Conservation (phyloP, 306 rosid genomes). For the Vicia sativa region DNA sequence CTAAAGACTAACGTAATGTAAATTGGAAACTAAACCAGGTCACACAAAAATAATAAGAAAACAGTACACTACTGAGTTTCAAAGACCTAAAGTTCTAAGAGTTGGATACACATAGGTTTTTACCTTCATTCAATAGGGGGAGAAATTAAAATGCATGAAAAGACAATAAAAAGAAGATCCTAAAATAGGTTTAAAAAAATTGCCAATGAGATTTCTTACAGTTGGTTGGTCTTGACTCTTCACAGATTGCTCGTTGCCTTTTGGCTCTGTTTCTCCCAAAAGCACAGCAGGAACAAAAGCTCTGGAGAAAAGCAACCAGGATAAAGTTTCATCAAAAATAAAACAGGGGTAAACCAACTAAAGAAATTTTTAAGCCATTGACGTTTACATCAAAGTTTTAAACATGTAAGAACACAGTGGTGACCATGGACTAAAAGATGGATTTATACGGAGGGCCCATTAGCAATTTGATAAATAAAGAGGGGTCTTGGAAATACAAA, state of each 20-base stretch:
- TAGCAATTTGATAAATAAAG: slow-evolving; percentile 9
- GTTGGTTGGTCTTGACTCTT: slow-evolving; percentile 76
- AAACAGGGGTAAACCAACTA: slow-evolving; percentile 22
- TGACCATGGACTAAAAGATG: slow-evolving; percentile 1
- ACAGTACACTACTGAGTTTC: slow-evolving; percentile 14
- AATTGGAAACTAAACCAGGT: slow-evolving; percentile 5
- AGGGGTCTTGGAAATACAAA: slow-evolving; percentile 45
- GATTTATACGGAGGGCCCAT: not conserved
- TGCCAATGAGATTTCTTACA: slow-evolving; percentile 57
- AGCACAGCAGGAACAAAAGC: slow-evolving; percentile 99
- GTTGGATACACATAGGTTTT: not conserved
- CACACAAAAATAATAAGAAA: slow-evolving; percentile 14
- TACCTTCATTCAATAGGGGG: not conserved
- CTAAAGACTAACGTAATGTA: slow-evolving; percentile 6
- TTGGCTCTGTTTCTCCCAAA: slow-evolving; percentile 90
- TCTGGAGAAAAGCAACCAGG: slow-evolving; percentile 49
- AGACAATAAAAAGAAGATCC: slow-evolving; percentile 23
- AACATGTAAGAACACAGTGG: slow-evolving; percentile 14
- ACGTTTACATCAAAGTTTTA: slow-evolving; percentile 18
- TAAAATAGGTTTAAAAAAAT: slow-evolving; percentile 18
- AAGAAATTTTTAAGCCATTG: slow-evolving; percentile 17
- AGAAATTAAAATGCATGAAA: slow-evolving; percentile 5
- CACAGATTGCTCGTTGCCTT: slow-evolving; percentile 73
- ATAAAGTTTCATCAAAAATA: slow-evolving; percentile 28
- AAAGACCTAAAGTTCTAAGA: slow-evolving; percentile 24